These are phyloP conservation scores for Alternaria sp. DNA, from an alignment of 2,329 filamentous ascomycete genomes.

Conservation along the genomic window DNA sequence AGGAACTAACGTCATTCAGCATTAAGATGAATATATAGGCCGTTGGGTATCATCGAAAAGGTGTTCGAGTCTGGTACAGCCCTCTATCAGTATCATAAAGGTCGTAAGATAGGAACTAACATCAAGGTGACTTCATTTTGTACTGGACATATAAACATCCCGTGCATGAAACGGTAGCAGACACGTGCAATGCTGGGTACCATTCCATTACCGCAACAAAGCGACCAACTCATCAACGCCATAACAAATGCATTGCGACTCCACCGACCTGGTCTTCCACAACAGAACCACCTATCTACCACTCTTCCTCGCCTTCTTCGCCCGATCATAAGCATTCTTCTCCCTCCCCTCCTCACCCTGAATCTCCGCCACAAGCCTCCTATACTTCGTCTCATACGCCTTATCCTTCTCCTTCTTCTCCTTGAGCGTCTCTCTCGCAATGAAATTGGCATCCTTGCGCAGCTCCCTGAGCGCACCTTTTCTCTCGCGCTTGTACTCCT, in stretches of 20 bases:
- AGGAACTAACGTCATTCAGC: neutral
- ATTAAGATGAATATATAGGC: too few species aligned
- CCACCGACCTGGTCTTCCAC: neutral
- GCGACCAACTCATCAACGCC: neutral
- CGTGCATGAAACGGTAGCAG: too few species aligned
- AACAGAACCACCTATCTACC: neutral
- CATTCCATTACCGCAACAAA: neutral
- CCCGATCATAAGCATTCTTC: conserved; percentile 85
- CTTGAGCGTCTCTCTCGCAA: conserved; percentile 85
- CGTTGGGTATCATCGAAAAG: too few species aligned
- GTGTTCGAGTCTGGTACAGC: too few species aligned
- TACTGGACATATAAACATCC: too few species aligned
- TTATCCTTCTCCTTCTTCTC: conserved; percentile 93
- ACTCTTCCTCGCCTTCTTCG: conserved; percentile 74
- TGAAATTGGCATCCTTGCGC: conserved; percentile 92
- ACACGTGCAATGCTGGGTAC: neutral
- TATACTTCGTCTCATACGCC: conserved; percentile 96
- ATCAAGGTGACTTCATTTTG: too few species aligned
- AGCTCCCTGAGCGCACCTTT: conserved; percentile 95
- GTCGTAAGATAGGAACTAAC: too few species aligned
- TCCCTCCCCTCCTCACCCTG: conserved; percentile 91
- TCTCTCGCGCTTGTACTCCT: conserved; percentile 91
- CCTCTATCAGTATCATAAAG: too few species aligned
- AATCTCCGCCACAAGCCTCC: conserved; percentile 89
- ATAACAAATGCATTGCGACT: neutral